Base-by-base conservation (phyloP, 1,284 basidiomycete species). In the Cryptococcus sp. region DNA sequence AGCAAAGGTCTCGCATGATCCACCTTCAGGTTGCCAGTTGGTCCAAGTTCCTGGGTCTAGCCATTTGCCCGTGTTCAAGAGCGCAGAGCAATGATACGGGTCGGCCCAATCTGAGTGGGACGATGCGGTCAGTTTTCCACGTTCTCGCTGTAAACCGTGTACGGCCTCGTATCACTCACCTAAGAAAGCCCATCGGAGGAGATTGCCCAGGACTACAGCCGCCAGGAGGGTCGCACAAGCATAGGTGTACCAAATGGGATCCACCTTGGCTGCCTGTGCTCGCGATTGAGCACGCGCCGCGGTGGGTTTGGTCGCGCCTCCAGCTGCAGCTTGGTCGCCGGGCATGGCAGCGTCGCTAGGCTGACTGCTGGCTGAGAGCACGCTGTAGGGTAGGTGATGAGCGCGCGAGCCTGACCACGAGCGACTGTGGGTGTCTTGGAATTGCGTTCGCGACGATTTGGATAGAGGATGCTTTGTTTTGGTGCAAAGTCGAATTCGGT, bases 1-100 rank as follows among this genome's bases (percentile, higher is more conserved):
- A 19, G 16, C 31, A 46, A 44, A 41, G 13, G n/a, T 27, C 23
- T 20, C 3, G n/a, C 5, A 2, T 3, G n/a, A 77, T 84, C 65
- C 68, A 88, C 90, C 90, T 65, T 91, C 85, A 5, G 91, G 91
- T 73, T 93, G 91, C 91, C 91, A 93, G 70, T 87, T 87, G 63
- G 76, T 82, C 72, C 83, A 83, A 47, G 72, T 77, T 39, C 79
- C 76, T 16, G 71, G 70, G 74, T 91, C 90, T 55, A 91, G 76
- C 91, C 91, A 94, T 67, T 83, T 84, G n/a, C 91, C 91, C 42
- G 80, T 81, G 46, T 82, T 86, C 51, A 91, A 74, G 31, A 93
- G 76, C 1, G 88, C 83, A 59, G 83, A 80, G 73, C 91, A 94
- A 70, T 85, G 88, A 54, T 84, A 81, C 27, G 87, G 84, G 75